A percentile compares a stretch with the other conserved stretches of the same genome.
Conservation (phyloP, 1,139 yeast species). For the Sugiyamaella grinbergsii region DNA sequence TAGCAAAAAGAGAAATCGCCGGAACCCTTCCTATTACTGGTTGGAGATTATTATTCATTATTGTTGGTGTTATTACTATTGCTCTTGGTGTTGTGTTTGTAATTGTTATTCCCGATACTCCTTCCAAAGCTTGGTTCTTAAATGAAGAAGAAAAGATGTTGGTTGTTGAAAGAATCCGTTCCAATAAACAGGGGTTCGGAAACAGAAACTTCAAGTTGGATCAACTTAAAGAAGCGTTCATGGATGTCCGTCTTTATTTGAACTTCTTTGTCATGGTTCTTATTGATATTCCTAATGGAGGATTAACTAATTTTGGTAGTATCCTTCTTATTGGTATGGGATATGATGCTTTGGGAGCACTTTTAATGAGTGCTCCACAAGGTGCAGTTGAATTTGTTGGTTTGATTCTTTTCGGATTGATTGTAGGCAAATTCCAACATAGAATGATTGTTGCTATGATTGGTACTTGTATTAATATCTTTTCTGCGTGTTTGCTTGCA, state of each 20-base stretch:
- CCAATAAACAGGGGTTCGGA: conserved; percentile 56
- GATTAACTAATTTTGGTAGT: conserved; percentile 50
- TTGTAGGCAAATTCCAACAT: conserved; percentile 35
- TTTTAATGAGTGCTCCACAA: conserved; percentile 47
- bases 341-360: conserved; percentile 44
- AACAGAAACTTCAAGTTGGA: conserved; percentile 54
- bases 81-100: conserved; percentile 52
- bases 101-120: conserved; percentile 55
- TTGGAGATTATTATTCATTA: conserved; percentile 55
- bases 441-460: conserved; percentile 47
- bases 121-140: conserved; percentile 58
- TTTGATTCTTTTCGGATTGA: conserved; percentile 34
- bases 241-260: conserved; percentile 52
- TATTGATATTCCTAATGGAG: conserved; percentile 56
- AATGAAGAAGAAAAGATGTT: conserved; percentile 52
- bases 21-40: conserved; percentile 45
- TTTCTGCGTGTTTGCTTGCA: conserved; percentile 50
- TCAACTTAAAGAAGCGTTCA: conserved; percentile 52
- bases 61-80: conserved; percentile 54
- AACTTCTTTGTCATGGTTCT: conserved; percentile 48
- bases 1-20: conserved; percentile 42
- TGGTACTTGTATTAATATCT: conserved; percentile 42
- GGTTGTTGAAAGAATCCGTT: conserved; percentile 54
- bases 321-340: conserved; percentile 47
- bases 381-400: conserved; percentile 44